Percentiles rank a stretch among this genome's conserved stretches.
Conservation (phyloP, 2,329 filamentous ascomycete genomes). For the Penicillium sp. region DNA sequence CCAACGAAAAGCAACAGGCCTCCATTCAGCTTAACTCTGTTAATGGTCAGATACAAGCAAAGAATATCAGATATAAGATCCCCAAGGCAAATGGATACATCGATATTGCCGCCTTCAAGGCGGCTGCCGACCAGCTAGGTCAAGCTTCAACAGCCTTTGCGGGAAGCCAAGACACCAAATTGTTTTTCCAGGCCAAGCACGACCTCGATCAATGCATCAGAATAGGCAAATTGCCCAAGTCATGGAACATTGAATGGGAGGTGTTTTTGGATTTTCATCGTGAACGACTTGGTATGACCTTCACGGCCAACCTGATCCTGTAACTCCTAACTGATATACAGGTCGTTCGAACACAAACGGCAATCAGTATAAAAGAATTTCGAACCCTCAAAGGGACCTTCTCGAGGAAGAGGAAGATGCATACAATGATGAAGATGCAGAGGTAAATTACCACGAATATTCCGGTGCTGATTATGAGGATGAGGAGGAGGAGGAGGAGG, state of each 20-base stretch:
- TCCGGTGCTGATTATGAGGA: not conserved
- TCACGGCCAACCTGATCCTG: not conserved
- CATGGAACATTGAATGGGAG: constrained; percentile 12
- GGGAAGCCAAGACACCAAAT: not conserved
- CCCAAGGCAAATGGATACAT: constrained; percentile 1
- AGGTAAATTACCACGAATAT: not conserved
- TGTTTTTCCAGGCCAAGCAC: not conserved
- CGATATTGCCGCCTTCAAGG: not conserved
- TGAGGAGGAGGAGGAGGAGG: not conserved
- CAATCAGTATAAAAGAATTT: not conserved
- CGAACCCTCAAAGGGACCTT: not conserved
- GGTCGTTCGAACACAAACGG: not conserved
- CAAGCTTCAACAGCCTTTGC: constrained; percentile 5
- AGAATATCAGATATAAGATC: constrained; percentile 5
- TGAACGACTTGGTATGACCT: not conserved
- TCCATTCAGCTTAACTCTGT: constrained; percentile 11
- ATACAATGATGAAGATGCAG: not conserved
- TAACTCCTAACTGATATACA: not conserved
- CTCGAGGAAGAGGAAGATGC: not conserved
- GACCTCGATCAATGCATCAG: constrained; percentile 5
- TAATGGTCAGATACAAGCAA: constrained; percentile 11
- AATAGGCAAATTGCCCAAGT: constrained; percentile 2
- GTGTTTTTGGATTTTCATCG: constrained; percentile 10
- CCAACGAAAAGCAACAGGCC: constrained; percentile 1
- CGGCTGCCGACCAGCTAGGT: not conserved